A percentile compares a stretch with the other conserved stretches of the same genome.
Evolutionary conservation across 2,329 filamentous ascomycete species (phyloP).

Genomic region (Colletotrichum camelliae): DNA sequence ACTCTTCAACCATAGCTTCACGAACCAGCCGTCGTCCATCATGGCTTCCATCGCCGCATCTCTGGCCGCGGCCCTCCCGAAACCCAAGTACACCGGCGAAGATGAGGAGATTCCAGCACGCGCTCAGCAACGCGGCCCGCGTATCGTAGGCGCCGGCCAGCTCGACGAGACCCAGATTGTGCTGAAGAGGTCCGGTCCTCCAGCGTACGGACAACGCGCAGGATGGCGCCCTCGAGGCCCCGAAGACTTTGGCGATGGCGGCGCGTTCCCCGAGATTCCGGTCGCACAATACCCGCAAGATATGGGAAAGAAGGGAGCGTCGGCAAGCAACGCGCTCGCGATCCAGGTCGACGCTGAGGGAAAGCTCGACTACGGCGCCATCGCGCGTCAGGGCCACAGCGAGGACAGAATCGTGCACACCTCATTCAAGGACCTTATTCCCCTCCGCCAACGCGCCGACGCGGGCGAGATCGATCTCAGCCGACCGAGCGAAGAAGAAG

Average conservation of each 20-base stretch:
- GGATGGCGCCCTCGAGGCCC: conserved; percentile 89
- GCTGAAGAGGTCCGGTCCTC: conserved; percentile 81
- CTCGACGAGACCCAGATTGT: conserved; percentile 88
- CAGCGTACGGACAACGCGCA: conserved; percentile 83
- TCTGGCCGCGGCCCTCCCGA: conserved; percentile 81
- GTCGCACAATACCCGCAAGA: conserved; percentile 95
- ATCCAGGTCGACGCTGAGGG: conserved; percentile 90
- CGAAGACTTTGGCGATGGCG: conserved; percentile 95
- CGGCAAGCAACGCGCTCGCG: conserved; percentile 84
- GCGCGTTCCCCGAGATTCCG: conserved; percentile 92
- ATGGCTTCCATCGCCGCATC: conserved; percentile 75
- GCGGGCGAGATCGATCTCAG: conserved; percentile 89
- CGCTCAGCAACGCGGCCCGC: conserved; percentile 77
- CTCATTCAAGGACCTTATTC: conserved; percentile 96
- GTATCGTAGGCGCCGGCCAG: conserved; percentile 80
- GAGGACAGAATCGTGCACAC: conserved; percentile 87
- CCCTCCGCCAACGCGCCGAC: conserved; percentile 89
- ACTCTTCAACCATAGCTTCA: conserved; percentile 10
- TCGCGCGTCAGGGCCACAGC: conserved; percentile 86
- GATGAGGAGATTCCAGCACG: conserved; percentile 80
- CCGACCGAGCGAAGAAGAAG: conserved; percentile 83
- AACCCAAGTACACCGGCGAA: conserved; percentile 89
- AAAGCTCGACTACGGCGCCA: conserved; percentile 95
- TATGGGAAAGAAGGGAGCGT: conserved; percentile 83
- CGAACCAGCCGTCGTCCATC: conserved; percentile 27